Evolutionary conservation across 228 moss, liverwort and hornwort species (phyloP).

Genomic region (Sphagnum magellanicum): DNA sequence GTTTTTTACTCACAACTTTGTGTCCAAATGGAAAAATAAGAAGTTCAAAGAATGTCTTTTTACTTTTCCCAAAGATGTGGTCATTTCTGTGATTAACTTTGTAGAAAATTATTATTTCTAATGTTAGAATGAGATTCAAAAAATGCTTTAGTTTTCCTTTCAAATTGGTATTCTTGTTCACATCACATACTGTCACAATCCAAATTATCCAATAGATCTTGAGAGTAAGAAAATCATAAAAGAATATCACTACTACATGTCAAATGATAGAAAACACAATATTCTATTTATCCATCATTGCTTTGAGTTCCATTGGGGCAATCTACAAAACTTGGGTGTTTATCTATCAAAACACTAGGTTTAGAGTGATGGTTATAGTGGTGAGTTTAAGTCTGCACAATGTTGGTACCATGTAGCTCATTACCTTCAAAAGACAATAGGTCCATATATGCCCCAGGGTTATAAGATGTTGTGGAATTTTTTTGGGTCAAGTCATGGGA

Average conservation of each 20-base stretch:
- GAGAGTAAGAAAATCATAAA: background rate
- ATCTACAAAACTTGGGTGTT: background rate
- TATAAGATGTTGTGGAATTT: background rate
- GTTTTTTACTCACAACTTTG: background rate
- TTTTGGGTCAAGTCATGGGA: background rate
- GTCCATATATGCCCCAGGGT: background rate
- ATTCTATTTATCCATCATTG: background rate
- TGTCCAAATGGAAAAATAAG: background rate
- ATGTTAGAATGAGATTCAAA: background rate
- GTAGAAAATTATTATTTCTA: background rate
- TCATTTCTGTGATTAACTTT: background rate
- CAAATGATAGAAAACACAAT: background rate
- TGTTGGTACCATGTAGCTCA: conserved; percentile 1
- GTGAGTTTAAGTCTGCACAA: background rate
- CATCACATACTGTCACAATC: background rate
- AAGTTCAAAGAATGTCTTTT: background rate
- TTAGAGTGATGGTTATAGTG: background rate
- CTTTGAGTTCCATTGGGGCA: background rate
- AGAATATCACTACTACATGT: conserved; percentile 1
- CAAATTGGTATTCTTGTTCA: conserved; percentile 1
- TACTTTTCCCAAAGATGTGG: background rate
- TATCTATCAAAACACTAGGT: background rate
- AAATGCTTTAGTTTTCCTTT: background rate
- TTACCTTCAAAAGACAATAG: background rate
- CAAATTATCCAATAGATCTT: background rate